Evolutionary conservation across 1,139 yeast species (phyloP).

Genomic region (Saccharomyces hybrid): DNA sequence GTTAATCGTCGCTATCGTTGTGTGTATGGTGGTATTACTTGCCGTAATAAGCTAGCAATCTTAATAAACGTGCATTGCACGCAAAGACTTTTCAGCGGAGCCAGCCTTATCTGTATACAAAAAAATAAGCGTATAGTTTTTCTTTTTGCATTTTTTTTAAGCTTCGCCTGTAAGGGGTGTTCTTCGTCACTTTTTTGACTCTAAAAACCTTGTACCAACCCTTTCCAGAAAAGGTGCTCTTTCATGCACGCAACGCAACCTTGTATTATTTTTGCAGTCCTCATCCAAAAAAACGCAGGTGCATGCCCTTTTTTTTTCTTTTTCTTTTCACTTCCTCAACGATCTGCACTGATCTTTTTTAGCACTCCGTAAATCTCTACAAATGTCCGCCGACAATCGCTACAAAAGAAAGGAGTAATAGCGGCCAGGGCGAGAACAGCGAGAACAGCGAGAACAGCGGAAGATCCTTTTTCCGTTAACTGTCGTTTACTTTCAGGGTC

Average conservation of each 20-base stretch:
- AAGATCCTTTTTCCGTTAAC: neutral
- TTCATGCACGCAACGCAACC: no score
- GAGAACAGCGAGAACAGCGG: no score
- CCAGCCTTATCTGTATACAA: neutral
- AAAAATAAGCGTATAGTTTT: neutral
- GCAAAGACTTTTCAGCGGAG: neutral
- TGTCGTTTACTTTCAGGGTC: neutral
- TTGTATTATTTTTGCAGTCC: no score
- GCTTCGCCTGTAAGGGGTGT: neutral
- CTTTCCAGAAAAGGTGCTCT: no score
- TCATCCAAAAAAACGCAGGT: no score
- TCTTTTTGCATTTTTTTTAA: neutral
- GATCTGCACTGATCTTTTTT: neutral
- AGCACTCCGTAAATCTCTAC: neutral
- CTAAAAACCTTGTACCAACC: neutral
- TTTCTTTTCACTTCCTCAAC: neutral
- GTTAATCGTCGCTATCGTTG: constrained; percentile 39
- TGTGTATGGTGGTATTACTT: constrained; percentile 34
- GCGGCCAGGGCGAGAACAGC: no score
- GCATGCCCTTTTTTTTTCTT: neutral
- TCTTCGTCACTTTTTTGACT: neutral
- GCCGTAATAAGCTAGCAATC: constrained; percentile 33
- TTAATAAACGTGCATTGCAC: neutral
- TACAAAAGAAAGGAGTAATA: neutral
- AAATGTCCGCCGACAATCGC: neutral